A percentile compares a stretch with the other conserved stretches of the same genome.
Conservation (phyloP, 2,329 filamentous ascomycete genomes). For the Diaporthe nobilis region DNA sequence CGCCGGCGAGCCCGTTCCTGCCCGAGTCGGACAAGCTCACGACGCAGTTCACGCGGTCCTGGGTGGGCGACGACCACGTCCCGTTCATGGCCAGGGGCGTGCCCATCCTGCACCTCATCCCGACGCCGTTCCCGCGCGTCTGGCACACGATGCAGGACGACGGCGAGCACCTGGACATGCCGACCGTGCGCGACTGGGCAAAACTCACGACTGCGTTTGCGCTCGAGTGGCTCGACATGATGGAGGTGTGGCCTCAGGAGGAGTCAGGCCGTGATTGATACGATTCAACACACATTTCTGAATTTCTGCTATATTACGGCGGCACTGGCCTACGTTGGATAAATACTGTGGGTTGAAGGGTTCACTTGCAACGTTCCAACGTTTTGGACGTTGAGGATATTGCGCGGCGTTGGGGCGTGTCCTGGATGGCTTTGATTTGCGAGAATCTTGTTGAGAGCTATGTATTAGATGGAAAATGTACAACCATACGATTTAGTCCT, state of each 20-base stretch:
- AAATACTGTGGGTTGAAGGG: not conserved
- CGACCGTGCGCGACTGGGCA: constrained; percentile 89
- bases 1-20: constrained; percentile 71
- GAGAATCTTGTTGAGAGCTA: not conserved
- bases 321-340: not conserved
- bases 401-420: constrained; percentile 21
- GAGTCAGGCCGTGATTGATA: constrained; percentile 43
- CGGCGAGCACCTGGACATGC: constrained; percentile 84
- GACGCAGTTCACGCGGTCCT: constrained; percentile 63
- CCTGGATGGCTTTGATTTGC: not conserved
- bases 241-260: constrained; percentile 41
- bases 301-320: not conserved
- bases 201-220: constrained; percentile 86
- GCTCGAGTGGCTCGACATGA: constrained; percentile 91
- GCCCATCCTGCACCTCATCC: constrained; percentile 90
- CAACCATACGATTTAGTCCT: constrained; percentile 42
- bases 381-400: not conserved
- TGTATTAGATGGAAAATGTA: constrained; percentile 16
- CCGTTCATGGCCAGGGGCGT: constrained; percentile 92
- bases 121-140: constrained; percentile 82
- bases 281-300: too few relatives aligned
- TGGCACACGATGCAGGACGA: constrained; percentile 93
- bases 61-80: constrained; percentile 88
- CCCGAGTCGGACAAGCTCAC: constrained; percentile 70
- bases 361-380: not conserved